A percentile compares a stretch with the other conserved stretches of the same genome.
Conservation (phyloP, 495 filamentous ascomycete species). For the Talaromyces ruber region DNA sequence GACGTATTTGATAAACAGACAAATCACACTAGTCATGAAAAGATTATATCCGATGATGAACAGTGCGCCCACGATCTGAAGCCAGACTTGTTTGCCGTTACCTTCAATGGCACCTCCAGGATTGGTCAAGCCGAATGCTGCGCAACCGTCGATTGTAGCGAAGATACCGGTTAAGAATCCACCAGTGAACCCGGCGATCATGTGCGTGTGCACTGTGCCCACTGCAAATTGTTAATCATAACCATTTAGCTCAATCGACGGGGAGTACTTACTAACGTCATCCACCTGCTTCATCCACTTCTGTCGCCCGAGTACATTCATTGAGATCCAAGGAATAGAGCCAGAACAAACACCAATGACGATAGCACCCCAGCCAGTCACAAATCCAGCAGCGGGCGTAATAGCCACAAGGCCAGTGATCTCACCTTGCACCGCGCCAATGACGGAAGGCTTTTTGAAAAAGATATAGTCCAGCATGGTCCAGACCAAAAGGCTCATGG, state of each 20-base stretch:
- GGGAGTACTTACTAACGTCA: constrained; percentile 24
- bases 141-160: constrained; percentile 40
- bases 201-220: constrained; percentile 46
- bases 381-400: constrained; percentile 47
- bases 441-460: constrained; percentile 42
- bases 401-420: constrained; percentile 49
- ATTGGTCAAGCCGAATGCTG: constrained; percentile 39
- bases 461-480: constrained; percentile 36
- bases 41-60: constrained; percentile 50
- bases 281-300: constrained; percentile 37
- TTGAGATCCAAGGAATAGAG: constrained; percentile 42
- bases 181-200: constrained; percentile 40
- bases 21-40: constrained; percentile 44
- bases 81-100: constrained; percentile 44
- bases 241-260: background rate
- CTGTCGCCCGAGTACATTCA: constrained; percentile 43
- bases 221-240: constrained; percentile 12
- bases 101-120: constrained; percentile 44
- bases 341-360: constrained; percentile 40
- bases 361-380: constrained; percentile 49
- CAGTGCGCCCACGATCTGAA: constrained; percentile 44
- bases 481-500: constrained; percentile 42
- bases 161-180: constrained; percentile 47
- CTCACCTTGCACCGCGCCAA: constrained; percentile 46
- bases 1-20: constrained; percentile 48